Conservation (phyloP, 2,329 filamentous ascomycete species). For the Cladosporium sp. region DNA sequence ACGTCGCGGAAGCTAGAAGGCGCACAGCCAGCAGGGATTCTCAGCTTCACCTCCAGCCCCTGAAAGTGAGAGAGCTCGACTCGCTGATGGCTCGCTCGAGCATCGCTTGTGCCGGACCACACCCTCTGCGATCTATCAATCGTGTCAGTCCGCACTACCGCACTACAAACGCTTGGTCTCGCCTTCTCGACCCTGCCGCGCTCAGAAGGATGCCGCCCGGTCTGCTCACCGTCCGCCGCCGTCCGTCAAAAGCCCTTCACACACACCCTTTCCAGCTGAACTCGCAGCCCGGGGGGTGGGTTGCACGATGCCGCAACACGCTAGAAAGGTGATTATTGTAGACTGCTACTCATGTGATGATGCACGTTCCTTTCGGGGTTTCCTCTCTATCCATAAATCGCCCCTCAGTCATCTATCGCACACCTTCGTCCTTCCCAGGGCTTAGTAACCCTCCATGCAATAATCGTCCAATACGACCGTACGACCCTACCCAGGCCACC, state of each 20-base stretch:
- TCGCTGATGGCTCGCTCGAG: too few species aligned
- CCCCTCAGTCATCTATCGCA: background rate
- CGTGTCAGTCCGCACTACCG: too few species aligned
- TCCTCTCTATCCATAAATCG: background rate
- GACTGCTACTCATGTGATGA: background rate
- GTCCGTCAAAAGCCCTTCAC: background rate
- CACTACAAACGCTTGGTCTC: conserved; percentile 3
- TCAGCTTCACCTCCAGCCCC: background rate
- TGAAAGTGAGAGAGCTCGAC: too few species aligned
- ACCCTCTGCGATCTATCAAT: background rate
- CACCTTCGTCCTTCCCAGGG: background rate
- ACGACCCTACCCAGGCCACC: background rate
- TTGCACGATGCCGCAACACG: background rate
- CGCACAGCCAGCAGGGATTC: background rate
- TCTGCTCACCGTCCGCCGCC: background rate
- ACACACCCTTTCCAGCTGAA: background rate
- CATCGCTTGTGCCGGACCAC: background rate
- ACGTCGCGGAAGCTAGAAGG: conserved; percentile 8
- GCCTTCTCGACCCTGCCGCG: background rate
- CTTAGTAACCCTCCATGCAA: background rate
- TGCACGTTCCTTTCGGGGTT: background rate
- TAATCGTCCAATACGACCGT: background rate
- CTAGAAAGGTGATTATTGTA: background rate
- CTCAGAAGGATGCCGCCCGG: background rate
- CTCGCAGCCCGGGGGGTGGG: background rate